Evolutionary conservation across 148 eudicot genomes (phyloP).

Genomic region (Arbutus unedo): DNA sequence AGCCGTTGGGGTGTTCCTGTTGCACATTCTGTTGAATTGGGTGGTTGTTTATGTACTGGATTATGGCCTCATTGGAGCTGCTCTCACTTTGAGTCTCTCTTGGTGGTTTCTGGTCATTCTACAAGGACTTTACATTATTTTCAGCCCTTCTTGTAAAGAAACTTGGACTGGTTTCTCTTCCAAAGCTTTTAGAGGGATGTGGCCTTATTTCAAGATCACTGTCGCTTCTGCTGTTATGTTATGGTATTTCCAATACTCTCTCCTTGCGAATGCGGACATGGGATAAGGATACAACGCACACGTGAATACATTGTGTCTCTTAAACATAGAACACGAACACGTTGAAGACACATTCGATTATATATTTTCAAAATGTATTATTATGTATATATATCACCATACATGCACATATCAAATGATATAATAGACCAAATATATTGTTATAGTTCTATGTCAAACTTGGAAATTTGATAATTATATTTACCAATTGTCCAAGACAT

Average conservation of each 20-base stretch:
- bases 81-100: constrained; percentile 48
- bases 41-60: constrained; percentile 40
- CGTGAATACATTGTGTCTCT: too few relatives aligned
- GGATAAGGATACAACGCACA: too few relatives aligned
- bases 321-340: too few relatives aligned
- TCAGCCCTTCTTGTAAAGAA: constrained; percentile 42
- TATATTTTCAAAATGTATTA: too few relatives aligned
- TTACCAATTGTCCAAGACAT: too few relatives aligned
- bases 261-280: background rate
- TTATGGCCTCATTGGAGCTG: constrained; percentile 48
- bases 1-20: constrained; percentile 41
- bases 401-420: too few relatives aligned
- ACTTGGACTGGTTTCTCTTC: constrained; percentile 54
- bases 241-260: constrained; percentile 21
- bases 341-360: too few relatives aligned
- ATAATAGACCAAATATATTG: too few relatives aligned
- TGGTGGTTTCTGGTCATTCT: constrained; percentile 56
- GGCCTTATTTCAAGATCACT: constrained; percentile 63
- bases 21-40: constrained; percentile 48
- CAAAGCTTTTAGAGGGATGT: constrained; percentile 43
- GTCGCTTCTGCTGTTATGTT: constrained; percentile 58
- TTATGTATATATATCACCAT: too few relatives aligned
- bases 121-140: constrained; percentile 34
- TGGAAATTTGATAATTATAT: too few relatives aligned
- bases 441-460: too few relatives aligned